A percentile compares a stretch with the other conserved stretches of the same genome.
Evolutionary conservation across 305 asterid species (phyloP).

Genomic region (Monarda citriodora): DNA sequence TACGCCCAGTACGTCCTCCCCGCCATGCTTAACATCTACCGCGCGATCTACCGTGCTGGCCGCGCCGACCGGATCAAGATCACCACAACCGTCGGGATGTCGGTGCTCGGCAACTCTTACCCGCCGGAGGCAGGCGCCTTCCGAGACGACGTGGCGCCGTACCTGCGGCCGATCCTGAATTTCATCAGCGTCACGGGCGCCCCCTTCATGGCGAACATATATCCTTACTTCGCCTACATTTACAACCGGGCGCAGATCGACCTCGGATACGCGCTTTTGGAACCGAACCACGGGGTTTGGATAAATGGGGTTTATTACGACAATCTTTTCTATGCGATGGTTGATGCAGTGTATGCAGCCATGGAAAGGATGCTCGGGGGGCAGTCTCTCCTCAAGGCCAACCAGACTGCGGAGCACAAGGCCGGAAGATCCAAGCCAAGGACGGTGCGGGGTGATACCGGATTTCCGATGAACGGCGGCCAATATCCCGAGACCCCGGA

Average conservation of each 20-base stretch:
- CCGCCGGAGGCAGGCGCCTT: slow-evolving; percentile 40
- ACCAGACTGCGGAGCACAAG: not conserved
- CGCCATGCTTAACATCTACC: slow-evolving; percentile 5
- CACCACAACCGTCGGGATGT: slow-evolving; percentile 34
- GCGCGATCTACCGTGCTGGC: slow-evolving; percentile 6
- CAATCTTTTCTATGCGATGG: slow-evolving; percentile 30
- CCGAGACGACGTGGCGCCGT: slow-evolving; percentile 14
- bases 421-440: no score
- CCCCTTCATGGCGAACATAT: slow-evolving; percentile 27
- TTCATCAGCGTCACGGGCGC: not conserved
- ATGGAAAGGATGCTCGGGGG: not conserved
- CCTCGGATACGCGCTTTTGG: slow-evolving; percentile 27
- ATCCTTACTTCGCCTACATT: slow-evolving; percentile 28
- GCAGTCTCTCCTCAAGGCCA: not conserved
- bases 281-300: not conserved
- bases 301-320: slow-evolving; percentile 11
- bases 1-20: slow-evolving; percentile 6
- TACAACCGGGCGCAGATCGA: slow-evolving; percentile 6
- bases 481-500: no score
- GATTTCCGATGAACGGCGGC: slow-evolving; percentile 28
- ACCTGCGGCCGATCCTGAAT: slow-evolving; percentile 23
- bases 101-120: slow-evolving; percentile 20
- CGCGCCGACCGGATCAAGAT: slow-evolving; percentile 19
- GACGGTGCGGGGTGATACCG: slow-evolving; percentile 20
- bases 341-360: slow-evolving; percentile 30